Evolutionary conservation across 2,329 filamentous ascomycete species (phyloP).

Genomic region (Thelonectria discophora): DNA sequence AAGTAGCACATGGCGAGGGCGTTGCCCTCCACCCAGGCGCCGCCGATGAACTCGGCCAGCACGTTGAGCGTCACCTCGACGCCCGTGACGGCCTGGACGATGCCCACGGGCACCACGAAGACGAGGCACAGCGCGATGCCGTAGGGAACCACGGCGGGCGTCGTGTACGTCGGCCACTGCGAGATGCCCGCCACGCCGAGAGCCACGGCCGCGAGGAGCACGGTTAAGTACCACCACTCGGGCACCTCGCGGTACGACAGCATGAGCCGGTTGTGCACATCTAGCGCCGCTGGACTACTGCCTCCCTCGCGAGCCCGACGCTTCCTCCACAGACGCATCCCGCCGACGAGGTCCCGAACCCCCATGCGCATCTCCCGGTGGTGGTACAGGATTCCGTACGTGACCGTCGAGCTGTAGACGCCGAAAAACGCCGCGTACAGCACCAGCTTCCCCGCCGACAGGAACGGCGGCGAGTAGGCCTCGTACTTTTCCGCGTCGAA

Average conservation of each 20-base stretch:
- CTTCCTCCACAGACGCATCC: conserved; percentile 40
- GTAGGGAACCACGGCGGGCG: conserved; percentile 53
- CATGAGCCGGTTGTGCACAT: conserved; percentile 60
- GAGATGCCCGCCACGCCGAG: conserved; percentile 49
- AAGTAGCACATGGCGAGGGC: conserved; percentile 59
- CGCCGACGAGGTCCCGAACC: conserved; percentile 45
- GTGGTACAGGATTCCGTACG: conserved; percentile 53
- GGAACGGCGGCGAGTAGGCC: conserved; percentile 53
- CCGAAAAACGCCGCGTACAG: conserved; percentile 54
- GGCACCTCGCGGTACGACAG: conserved; percentile 56
- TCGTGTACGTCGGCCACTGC: conserved; percentile 54
- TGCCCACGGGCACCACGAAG: conserved; percentile 56
- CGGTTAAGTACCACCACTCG: conserved; percentile 57
- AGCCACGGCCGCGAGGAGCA: conserved; percentile 44
- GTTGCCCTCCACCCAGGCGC: conserved; percentile 53
- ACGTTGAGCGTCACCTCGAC: conserved; percentile 55
- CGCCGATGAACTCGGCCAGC: conserved; percentile 59
- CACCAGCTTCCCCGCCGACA: conserved; percentile 48
- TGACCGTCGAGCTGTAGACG: conserved; percentile 51
- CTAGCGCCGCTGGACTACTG: conserved; percentile 36
- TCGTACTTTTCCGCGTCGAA: conserved; percentile 51
- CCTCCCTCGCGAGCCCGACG: conserved; percentile 25
- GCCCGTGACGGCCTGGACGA: conserved; percentile 55
- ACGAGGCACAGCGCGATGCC: conserved; percentile 53
- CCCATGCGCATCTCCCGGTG: conserved; percentile 50